phyloP scores from a whole-genome alignment of 495 filamentous ascomycete species.

The Venustampulla echinocandica region DNA sequence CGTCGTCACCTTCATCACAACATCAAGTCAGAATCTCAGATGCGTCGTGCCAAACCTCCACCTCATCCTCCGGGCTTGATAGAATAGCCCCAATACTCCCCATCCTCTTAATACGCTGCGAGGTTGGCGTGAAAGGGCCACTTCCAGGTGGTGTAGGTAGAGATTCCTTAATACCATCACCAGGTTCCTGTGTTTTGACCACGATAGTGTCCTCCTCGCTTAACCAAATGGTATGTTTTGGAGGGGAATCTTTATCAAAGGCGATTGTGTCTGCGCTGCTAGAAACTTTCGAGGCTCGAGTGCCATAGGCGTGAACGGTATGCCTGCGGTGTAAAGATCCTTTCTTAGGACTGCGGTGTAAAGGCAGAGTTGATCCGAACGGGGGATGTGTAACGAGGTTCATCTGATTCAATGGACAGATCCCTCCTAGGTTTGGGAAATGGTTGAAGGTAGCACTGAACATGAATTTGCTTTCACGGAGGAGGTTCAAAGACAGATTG shows the following conservation, averaged over 20 bases:
- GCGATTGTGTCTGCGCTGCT: not conserved
- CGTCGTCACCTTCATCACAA: too few species aligned
- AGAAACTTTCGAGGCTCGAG: not conserved
- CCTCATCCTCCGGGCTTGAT: not conserved
- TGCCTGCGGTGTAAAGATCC: not conserved
- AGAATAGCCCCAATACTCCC: conserved; percentile 7
- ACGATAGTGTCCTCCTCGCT: not conserved
- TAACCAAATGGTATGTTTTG: too few species aligned
- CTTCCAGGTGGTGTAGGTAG: not conserved
- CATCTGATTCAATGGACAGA: not conserved
- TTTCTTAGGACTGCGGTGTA: not conserved
- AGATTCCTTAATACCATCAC: not conserved
- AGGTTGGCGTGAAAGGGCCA: not conserved
- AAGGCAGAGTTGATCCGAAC: conserved; percentile 6
- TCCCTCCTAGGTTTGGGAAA: conserved; percentile 12
- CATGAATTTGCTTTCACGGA: not conserved
- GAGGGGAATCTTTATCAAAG: not conserved
- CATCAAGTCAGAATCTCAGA: too few species aligned
- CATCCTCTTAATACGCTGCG: conserved; percentile 7
- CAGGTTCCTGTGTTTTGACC: not conserved
- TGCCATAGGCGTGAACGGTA: not conserved
- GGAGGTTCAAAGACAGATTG: not conserved
- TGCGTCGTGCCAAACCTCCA: conserved; percentile 13
- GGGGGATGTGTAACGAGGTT: conserved; percentile 14
- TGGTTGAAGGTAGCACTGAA: conserved; percentile 3